These are phyloP conservation scores for Candida ponderosae DNA, from an alignment of 805 yeast species.

Conservation along the genomic window DNA sequence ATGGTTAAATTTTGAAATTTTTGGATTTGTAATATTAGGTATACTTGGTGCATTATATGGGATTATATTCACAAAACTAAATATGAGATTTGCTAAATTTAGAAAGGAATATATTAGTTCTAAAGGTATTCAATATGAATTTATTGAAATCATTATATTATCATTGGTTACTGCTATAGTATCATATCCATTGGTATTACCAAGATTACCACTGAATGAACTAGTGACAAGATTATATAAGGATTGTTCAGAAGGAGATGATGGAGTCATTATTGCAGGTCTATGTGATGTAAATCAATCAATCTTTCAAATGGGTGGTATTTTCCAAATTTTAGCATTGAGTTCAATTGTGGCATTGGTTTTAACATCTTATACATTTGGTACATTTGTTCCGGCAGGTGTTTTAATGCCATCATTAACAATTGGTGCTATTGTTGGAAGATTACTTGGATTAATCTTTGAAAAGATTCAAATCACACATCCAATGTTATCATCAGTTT, in stretches of 20 bases:
- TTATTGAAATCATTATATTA: conserved; percentile 41
- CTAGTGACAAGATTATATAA: conserved; percentile 55
- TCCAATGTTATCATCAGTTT: conserved; percentile 27
- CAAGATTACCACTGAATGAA: conserved; percentile 47
- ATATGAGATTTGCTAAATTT: conserved; percentile 32
- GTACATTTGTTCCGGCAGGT: conserved; percentile 64
- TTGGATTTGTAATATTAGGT: conserved; percentile 71
- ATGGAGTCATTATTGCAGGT: conserved; percentile 18
- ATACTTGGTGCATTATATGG: conserved; percentile 65
- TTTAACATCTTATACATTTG: conserved; percentile 62
- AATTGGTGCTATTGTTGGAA: conserved; percentile 53
- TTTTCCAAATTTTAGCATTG: background rate
- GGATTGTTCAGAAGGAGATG: conserved; percentile 41
- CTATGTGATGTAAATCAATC: conserved; percentile 12
- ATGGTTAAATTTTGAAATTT: conserved; percentile 64
- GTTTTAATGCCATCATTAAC: conserved; percentile 55
- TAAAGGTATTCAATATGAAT: conserved; percentile 22
- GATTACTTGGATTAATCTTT: conserved; percentile 45
- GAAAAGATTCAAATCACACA: conserved; percentile 36
- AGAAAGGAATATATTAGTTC: conserved; percentile 18
- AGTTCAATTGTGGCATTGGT: conserved; percentile 39
- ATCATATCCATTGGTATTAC: conserved; percentile 46
- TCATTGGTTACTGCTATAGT: conserved; percentile 44
- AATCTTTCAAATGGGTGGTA: conserved; percentile 11
- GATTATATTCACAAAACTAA: conserved; percentile 38